phyloP scores from a whole-genome alignment of 2,329 filamentous ascomycete species.

The Diaporthe ilicicola region DNA sequence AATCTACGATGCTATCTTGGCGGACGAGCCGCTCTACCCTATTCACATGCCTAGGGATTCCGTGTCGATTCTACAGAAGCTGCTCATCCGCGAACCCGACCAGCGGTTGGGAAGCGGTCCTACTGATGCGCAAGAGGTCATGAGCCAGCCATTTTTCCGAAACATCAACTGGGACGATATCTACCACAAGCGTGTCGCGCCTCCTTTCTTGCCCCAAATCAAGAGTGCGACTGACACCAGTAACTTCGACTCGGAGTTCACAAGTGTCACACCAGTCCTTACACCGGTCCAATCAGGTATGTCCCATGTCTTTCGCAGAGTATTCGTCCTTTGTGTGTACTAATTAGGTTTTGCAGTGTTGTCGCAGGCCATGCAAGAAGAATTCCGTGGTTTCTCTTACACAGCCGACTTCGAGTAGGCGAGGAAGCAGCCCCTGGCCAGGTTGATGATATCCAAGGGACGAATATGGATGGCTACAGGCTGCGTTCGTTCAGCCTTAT shows the following conservation, averaged over 20 bases:
- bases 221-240: slow-evolving; percentile 97
- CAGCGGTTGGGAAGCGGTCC: slow-evolving; percentile 91
- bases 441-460: background rate
- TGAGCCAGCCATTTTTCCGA: slow-evolving; percentile 98
- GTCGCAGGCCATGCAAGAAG: slow-evolving; percentile 98
- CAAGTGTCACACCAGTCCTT: slow-evolving; percentile 95
- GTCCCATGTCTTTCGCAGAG: slow-evolving; percentile 45
- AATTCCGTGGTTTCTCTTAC: slow-evolving; percentile 99
- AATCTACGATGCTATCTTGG: slow-evolving; percentile 98
- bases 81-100: slow-evolving; percentile 94
- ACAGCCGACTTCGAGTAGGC: slow-evolving; percentile 84
- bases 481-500: background rate
- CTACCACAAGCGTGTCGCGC: slow-evolving; percentile 90
- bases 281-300: slow-evolving; percentile 97
- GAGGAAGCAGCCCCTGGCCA: background rate
- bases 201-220: slow-evolving; percentile 90
- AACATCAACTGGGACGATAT: slow-evolving; percentile 99
- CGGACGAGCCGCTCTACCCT: slow-evolving; percentile 95
- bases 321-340: slow-evolving; percentile 7
- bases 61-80: slow-evolving; percentile 96
- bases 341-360: slow-evolving; percentile 68
- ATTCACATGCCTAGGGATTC: slow-evolving; percentile 99
- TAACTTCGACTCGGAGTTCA: slow-evolving; percentile 99
- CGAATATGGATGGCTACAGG: background rate
- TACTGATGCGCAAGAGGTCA: slow-evolving; percentile 97